Conservation (phyloP, 176 grass and related monocot species). For the Rhynchospora breviuscula region DNA sequence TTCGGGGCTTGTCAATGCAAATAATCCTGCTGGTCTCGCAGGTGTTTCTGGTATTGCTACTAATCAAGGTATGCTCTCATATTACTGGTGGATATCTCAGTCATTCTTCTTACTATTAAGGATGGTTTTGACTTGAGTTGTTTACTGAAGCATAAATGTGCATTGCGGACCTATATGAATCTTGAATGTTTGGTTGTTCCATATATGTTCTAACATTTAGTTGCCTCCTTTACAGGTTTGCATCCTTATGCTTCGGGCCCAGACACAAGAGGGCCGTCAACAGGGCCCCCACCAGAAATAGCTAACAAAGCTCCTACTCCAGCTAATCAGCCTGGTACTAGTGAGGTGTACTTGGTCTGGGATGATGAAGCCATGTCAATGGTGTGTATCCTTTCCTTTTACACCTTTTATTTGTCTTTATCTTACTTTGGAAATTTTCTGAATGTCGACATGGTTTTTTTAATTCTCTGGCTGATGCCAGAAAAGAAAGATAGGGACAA, state of each 20-base stretch:
- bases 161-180: neutral
- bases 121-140: neutral
- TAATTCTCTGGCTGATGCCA: neutral
- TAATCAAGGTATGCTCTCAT: slow-evolving; percentile 56
- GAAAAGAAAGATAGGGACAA: neutral
- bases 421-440: slow-evolving; percentile 2
- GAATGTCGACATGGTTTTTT: neutral
- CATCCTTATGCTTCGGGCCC: slow-evolving; percentile 44
- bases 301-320: slow-evolving; percentile 55
- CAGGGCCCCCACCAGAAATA: slow-evolving; percentile 39
- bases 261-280: slow-evolving; percentile 43
- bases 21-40: slow-evolving; percentile 26
- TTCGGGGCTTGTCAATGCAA: neutral
- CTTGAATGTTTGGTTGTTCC: neutral
- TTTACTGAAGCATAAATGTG: neutral
- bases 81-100: neutral
- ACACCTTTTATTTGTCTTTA: slow-evolving; percentile 9
- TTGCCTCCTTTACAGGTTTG: slow-evolving; percentile 26
- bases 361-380: slow-evolving; percentile 99
- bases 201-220: slow-evolving; percentile 13
- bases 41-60: slow-evolving; percentile 38
- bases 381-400: slow-evolving; percentile 36
- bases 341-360: slow-evolving; percentile 94
- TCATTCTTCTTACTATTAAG: neutral
- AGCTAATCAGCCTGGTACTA: slow-evolving; percentile 41